phyloP scores from a whole-genome alignment of 139 green algal genomes.

The Chlamydomonas asymmetrica region DNA sequence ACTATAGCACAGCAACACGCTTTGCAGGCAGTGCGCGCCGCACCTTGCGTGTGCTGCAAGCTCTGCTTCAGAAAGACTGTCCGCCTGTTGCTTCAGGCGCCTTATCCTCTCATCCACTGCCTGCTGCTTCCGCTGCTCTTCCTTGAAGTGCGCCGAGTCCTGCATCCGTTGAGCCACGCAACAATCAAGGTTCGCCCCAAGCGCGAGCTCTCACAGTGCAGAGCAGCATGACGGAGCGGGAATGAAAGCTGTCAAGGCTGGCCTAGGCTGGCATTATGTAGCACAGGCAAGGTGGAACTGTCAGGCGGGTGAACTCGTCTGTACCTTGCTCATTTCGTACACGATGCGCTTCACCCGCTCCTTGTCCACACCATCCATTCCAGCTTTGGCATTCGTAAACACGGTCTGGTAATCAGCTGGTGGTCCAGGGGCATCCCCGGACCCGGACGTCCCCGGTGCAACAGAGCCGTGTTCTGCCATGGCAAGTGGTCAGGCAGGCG shows the following conservation, averaged over 20 bases:
- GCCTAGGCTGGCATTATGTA: no score
- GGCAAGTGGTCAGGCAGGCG: no score
- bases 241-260: no score
- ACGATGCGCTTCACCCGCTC: constrained; percentile 76
- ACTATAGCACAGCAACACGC: background rate
- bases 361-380: constrained; percentile 76
- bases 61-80: constrained; percentile 37
- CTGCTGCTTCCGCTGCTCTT: constrained; percentile 89
- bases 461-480: no score
- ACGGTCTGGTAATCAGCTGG: constrained; percentile 87
- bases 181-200: background rate
- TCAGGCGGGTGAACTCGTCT: no score
- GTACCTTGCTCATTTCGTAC: constrained; percentile 89
- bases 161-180: constrained; percentile 18
- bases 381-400: constrained; percentile 93
- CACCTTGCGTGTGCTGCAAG: constrained; percentile 51
- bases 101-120: constrained; percentile 54
- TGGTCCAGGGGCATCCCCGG: no score
- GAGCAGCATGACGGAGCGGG: no score
- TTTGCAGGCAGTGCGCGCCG: background rate
- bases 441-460: no score
- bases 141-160: constrained; percentile 83
- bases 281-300: no score
- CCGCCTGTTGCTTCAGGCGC: constrained; percentile 39
- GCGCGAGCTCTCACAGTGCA: no score